Evolutionary conservation across 2,329 filamentous ascomycete species (phyloP).

Genomic region (Diaporthe vaccinii): DNA sequence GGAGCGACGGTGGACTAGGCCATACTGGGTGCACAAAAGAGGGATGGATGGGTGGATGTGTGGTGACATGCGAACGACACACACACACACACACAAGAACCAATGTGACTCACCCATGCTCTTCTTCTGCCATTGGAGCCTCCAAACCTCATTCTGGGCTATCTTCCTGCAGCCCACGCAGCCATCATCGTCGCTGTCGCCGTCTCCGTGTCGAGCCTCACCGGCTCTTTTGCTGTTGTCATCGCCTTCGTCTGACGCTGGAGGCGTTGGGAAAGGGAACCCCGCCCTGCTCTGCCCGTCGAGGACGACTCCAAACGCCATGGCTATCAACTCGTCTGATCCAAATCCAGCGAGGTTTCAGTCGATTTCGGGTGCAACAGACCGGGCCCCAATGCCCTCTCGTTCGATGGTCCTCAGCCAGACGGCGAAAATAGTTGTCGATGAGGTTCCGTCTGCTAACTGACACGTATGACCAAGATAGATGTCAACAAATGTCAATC

Average conservation of each 20-base stretch:
- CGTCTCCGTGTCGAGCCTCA: not conserved
- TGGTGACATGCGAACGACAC: not conserved
- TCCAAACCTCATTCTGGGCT: slow-evolving; percentile 32
- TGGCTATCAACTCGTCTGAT: not conserved
- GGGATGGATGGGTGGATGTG: not conserved
- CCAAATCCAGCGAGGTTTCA: not conserved
- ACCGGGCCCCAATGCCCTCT: not conserved
- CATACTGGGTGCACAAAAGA: not conserved
- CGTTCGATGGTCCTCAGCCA: not conserved
- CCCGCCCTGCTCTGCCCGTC: not conserved
- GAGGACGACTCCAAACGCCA: not conserved
- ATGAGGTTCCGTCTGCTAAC: not conserved
- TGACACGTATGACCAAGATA: not conserved
- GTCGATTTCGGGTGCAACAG: not conserved
- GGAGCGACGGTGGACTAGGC: not conserved
- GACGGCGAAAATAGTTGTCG: not conserved
- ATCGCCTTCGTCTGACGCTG: slow-evolving; percentile 31
- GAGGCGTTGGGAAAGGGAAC: slow-evolving; percentile 33
- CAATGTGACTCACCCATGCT: not conserved
- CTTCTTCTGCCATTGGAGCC: slow-evolving; percentile 25
- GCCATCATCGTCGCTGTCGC: not conserved
- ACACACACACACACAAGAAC: not conserved
- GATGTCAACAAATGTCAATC: not conserved
- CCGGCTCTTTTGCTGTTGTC: not conserved
- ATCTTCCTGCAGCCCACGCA: slow-evolving; percentile 38